These are phyloP conservation scores for Starmera amethionina DNA, from an alignment of 805 yeast species.

Conservation along the genomic window DNA sequence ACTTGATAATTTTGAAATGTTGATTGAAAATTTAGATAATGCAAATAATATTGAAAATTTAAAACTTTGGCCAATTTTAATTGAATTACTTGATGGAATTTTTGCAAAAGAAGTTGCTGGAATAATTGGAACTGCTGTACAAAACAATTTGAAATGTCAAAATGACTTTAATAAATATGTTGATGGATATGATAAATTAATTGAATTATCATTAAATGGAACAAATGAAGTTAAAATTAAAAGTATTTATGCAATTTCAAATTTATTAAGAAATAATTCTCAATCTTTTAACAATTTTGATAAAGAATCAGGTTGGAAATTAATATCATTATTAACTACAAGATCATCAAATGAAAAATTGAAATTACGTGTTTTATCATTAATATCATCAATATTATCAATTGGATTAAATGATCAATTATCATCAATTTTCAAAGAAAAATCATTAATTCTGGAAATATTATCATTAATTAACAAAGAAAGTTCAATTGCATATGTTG, in stretches of 20 bases:
- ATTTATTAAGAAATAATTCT: slow-evolving; percentile 59
- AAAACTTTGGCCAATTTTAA: slow-evolving; percentile 68
- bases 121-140: slow-evolving; percentile 83
- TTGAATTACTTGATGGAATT: slow-evolving; percentile 38
- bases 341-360: slow-evolving; percentile 25
- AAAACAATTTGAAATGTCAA: slow-evolving; percentile 77
- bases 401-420: slow-evolving; percentile 36
- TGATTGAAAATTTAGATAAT: slow-evolving; percentile 87
- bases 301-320: slow-evolving; percentile 51
- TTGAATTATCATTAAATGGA: slow-evolving; percentile 25
- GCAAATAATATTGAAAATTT: slow-evolving; percentile 85
- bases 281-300: slow-evolving; percentile 48
- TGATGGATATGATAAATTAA: slow-evolving; percentile 35
- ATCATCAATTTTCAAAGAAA: slow-evolving; percentile 25
- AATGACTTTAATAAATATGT: slow-evolving; percentile 46
- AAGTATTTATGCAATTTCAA: slow-evolving; percentile 70
- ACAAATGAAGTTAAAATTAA: slow-evolving; percentile 36
- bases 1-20: slow-evolving; percentile 85
- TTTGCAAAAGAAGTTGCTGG: slow-evolving; percentile 57
- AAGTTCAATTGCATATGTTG: slow-evolving; percentile 39
- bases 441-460: slow-evolving; percentile 19
- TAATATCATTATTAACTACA: slow-evolving; percentile 24
- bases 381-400: slow-evolving; percentile 50
- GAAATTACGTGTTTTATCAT: slow-evolving; percentile 44
- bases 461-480: slow-evolving; percentile 15